Base-by-base conservation (phyloP, 805 yeast genomes). In the Kluyveromyces aestuarii region DNA sequence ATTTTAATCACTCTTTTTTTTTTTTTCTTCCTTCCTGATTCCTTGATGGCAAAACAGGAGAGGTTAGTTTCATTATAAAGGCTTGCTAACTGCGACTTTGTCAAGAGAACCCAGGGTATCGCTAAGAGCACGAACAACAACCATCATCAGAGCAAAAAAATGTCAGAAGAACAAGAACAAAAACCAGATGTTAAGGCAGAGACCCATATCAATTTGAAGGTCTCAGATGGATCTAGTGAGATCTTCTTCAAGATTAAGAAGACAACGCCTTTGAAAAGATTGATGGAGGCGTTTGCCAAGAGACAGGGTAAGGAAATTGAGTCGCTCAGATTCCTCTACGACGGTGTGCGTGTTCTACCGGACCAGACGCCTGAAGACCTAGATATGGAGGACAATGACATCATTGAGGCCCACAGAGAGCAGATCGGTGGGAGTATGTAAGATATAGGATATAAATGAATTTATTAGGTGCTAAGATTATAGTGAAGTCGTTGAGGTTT, bases 231-330 rank as follows among this genome's bases (percentile, higher is more conserved):
- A 44, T 76, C 84, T 47, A 84, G 95, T 18, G 99, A 93, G 68
- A 90, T 93, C 54, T 89, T 85, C 68, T 93, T 93, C 82, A 90
- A 91, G 69, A 91, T 93, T 69, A 89, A 90, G 73, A 79, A 87
- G 70, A 76, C 90, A 39, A 93, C 99, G 6, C 96, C 91, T 44
- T 77, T 93, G 74, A 86, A 80, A 68, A 86, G 96, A 72, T 81
- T 93, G 61, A 91, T 93, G 89, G 98, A 91, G 62, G 96, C 97
- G 11, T 93, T 91, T 68, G 95, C 98, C 67, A 90, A 90, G 72
- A 86, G 99, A 74, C 96, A 91, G 64, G 98, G 98, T 41, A 91
- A 91, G 67, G 81, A 84, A 55, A 71, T 84, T 63, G 80, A 78
- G 57, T 80, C 91, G 46, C 73, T 93, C 66, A 81, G 98, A 68